Base-by-base conservation (phyloP, 371 early-diverging fungal species). In the Neoconidiobolus thromboides region DNA sequence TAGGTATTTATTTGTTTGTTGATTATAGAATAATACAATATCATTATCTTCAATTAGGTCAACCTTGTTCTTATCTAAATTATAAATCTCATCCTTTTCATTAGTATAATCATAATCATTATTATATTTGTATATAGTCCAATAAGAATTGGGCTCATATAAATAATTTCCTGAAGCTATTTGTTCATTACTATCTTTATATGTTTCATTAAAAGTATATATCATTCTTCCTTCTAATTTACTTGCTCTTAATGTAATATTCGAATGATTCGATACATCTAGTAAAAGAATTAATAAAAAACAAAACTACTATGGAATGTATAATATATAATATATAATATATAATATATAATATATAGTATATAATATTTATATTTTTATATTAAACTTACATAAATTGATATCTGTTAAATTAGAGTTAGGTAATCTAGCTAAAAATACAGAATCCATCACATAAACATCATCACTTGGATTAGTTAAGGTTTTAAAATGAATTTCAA, bases 391-490 rank as follows among this genome's bases (percentile, higher is more conserved):
- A 85, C 89, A 77, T 36, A 93, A 73, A 10, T 95, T 94, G 67
- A 89, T 90, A 48, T 77, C 65, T 38, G 70, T 64, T 55, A 96
- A 81, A 41, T 77, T 73, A 69, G 79, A 95, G 10, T 95, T 95
- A 40, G 74, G 63, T n/a, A 99, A 74, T 2, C 80, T 76, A 1
- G 95, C 89, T 68, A 99, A 98, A 73, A 99, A 99, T 14, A 95
- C 70, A 4, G 94, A 93, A 68, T 91, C 90, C 98, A 99, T 98
- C 60, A 89, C 89, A 7, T 91, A 92, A 73, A 98, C 98, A 14
- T 98, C 99, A 5, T 87, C 71, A 0, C 98, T 95, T 62, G 82
- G 81, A 54, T 76, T 77, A 65, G 80, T 84, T 36, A 98, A 76
- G 47, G 99, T 77, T 43, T 75, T 71, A 69, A 99, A 99, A 72